Conservation (phyloP, 2,329 filamentous ascomycete genomes). For the Apiospora sp. region DNA sequence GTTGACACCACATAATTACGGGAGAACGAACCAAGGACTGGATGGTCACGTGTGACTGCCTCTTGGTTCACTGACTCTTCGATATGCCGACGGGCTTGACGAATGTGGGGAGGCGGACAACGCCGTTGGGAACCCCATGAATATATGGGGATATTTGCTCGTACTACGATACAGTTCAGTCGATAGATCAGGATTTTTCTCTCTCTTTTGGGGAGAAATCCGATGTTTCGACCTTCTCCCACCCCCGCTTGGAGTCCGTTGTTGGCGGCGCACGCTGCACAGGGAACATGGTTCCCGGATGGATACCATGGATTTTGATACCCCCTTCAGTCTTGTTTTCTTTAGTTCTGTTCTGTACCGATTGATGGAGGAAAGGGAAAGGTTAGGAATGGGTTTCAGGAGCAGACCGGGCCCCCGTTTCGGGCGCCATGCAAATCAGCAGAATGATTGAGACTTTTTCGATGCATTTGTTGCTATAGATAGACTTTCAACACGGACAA, state of each 20-base stretch:
- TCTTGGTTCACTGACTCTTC: neutral
- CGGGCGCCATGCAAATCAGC: neutral
- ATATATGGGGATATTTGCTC: neutral
- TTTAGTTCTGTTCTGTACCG: neutral
- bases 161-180: neutral
- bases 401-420: neutral
- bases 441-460: neutral
- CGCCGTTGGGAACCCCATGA: conserved; percentile 1
- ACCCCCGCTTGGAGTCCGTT: neutral
- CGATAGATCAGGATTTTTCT: neutral
- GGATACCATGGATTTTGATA: conserved; percentile 7
- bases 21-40: neutral
- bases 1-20: neutral
- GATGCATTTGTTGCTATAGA: neutral
- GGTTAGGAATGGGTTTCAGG: neutral
- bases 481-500: conserved; percentile 1
- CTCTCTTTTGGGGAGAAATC: neutral
- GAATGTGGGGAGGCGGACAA: conserved; percentile 2
- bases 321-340: neutral
- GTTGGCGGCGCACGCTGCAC: neutral
- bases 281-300: neutral
- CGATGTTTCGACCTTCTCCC: neutral
- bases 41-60: neutral
- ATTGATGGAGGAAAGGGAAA: neutral
- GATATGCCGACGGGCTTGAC: neutral